Evolutionary conservation across 176 grass and related monocot genomes (phyloP), one percentile per base, ranked within the genome.

Genomic region (Lolium rigidum): DNA sequence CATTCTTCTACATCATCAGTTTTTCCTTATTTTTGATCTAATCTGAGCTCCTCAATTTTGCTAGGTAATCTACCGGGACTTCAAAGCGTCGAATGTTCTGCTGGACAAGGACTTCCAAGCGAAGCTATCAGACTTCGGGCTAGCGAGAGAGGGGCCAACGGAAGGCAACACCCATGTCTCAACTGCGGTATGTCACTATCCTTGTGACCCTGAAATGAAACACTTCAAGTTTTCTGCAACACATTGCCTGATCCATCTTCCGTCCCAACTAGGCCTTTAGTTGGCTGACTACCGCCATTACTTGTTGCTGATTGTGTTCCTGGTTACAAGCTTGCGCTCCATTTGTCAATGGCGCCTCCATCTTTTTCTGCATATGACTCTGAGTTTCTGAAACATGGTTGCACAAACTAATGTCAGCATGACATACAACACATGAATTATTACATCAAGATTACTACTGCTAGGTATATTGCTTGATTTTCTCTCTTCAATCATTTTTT

Each of bases 11-110:
- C 17, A 12, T 22, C 80, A 21, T 16, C 21, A 12, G 10, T 10
- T 15, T 54, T 49, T 6, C 5, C n/a, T 0, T 10, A n/a, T n/a
- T 1, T 47, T 85, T 50, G 15, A 0, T 65, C 48, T 86, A 69
- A 25, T 46, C 8, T 69, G 9, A 50, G 28, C 12, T 25, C 0
- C 3, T 76, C 4, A 16, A 62, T 89, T 57, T 86, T 60, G 39
- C 14, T 87, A 98, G 96, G 96, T 98, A 25, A 98, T 98, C 84
- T 95, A 95, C 90, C 81, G 96, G 31, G 96, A 98, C 88, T 98
- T 98, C 82, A 98, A 98, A 86, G 85, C 96, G 6, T 98, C 96
- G 17, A 98, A 98, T 82, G 74, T 98, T 68, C 61, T 98, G 50
- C 70, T 98, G 78, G 93, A 98, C 52, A 94, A 92, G 76, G 92